Evolutionary conservation across 1,139 yeast species (phyloP), one percentile per base, ranked within the genome.

Genomic region (Taphrina betulina): DNA sequence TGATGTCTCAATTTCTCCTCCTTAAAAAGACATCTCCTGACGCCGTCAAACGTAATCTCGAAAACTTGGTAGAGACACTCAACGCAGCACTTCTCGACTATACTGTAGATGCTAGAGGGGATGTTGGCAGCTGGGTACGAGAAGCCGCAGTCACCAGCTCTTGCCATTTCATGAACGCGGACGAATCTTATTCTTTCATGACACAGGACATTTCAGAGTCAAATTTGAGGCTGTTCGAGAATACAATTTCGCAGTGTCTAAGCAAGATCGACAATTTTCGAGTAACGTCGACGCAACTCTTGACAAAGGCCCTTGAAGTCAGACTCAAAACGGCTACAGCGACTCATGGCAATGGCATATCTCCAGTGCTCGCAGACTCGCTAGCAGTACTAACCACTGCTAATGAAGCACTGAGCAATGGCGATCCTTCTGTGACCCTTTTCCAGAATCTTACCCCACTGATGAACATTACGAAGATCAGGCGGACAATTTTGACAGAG

Each of bases 121-220:
- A 73, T 58, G 69, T 72, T 3, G 96, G 96, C 1, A 79, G 88
- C 35, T 78, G 81, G 66, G 78, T 88, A 0, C 73, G 96, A 52
- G 63, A 67, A 1, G 76, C 81, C 0, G 72, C 81, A 0, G 68
- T 83, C 4, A 60, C 66, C 5, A 65, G 79, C 3, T 65, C 83
- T 5, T 34, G 40, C 5, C 26, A 20, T n/a, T 17, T 41, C n/a
- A 19, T 56, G 10, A n/a, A n/a, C n/a, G n/a, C n/a, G n/a, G n/a
- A n/a, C n/a, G 38, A 58, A 61, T 26, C 0, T 51, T 63, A 2
- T 74, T 76, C 62, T 42, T 7, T 12, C 7, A 26, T 26, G 12
- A 12, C 31, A n/a, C n/a, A 29, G 3, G 46, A 23, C 16, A n/a
- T 23, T 2, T 22, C 31, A 24, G 54, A 37, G 10, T 7, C 31